phyloP scores from a whole-genome alignment of 2,329 filamentous ascomycete species.

The Anisogramma anomala region DNA sequence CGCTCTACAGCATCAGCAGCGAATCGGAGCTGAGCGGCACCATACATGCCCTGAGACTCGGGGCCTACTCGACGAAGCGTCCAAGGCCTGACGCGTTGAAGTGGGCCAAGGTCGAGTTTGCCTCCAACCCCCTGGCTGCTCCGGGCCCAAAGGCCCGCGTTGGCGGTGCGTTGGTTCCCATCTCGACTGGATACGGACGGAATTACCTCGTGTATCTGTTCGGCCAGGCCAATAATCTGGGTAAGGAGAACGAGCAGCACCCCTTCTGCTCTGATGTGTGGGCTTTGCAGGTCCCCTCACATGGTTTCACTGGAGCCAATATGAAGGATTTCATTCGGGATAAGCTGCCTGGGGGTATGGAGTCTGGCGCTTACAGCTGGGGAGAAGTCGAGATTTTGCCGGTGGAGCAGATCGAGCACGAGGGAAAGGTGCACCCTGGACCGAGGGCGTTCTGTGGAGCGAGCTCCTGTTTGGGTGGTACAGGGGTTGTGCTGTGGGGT shows the following conservation, averaged over 20 bases:
- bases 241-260: constrained; percentile 13
- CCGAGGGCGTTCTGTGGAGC: constrained; percentile 30
- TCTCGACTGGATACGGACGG: constrained; percentile 40
- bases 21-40: constrained; percentile 23
- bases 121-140: constrained; percentile 25
- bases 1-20: constrained; percentile 35
- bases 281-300: constrained; percentile 39
- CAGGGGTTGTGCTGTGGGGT: constrained; percentile 41
- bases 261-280: constrained; percentile 33
- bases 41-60: constrained; percentile 26
- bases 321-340: constrained; percentile 38
- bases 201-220: constrained; percentile 40
- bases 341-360: constrained; percentile 26
- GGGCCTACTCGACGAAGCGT: constrained; percentile 20
- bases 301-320: constrained; percentile 32
- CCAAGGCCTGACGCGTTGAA: constrained; percentile 20
- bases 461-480: constrained; percentile 32
- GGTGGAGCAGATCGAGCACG: constrained; percentile 29
- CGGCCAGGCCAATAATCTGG: constrained; percentile 22
- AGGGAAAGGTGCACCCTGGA: constrained; percentile 30
- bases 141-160: constrained; percentile 31
- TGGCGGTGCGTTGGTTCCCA: constrained; percentile 31
- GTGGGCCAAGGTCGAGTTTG: constrained; percentile 28
- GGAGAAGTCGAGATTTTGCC: constrained; percentile 36
- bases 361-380: constrained; percentile 38